Conservation (phyloP, 2,329 filamentous ascomycete species). For the Huntiella omanensis region DNA sequence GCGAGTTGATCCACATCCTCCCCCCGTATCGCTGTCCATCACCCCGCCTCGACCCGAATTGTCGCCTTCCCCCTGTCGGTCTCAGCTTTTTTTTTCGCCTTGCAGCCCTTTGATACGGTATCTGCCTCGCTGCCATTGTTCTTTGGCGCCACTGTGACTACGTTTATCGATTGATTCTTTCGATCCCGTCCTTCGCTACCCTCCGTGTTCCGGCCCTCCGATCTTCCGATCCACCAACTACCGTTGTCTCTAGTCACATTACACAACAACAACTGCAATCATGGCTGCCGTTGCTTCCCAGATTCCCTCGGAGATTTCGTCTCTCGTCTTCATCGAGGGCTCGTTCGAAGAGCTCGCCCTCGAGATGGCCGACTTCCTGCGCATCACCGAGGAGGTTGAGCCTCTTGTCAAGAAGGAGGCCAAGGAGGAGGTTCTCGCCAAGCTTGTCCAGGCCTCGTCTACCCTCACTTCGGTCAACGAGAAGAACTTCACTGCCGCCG, state of each 20-base stretch:
- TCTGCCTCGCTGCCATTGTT: not conserved
- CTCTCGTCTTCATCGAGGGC: constrained; percentile 67
- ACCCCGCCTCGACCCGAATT: not conserved
- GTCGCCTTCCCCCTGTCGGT: not conserved
- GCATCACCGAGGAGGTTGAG: constrained; percentile 60
- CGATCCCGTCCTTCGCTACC: not conserved
- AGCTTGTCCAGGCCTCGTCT: constrained; percentile 63
- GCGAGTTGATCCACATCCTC: constrained; percentile 7
- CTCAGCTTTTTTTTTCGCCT: not conserved
- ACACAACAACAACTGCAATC: constrained; percentile 12
- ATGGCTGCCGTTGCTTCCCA: constrained; percentile 19
- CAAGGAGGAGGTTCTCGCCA: constrained; percentile 77
- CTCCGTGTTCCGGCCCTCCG: not conserved
- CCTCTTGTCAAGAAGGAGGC: constrained; percentile 54
- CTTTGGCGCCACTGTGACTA: no score
- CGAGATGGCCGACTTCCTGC: constrained; percentile 89
- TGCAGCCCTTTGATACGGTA: not conserved
- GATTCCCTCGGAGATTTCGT: constrained; percentile 20
- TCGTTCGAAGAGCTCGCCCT: constrained; percentile 79
- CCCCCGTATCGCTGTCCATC: not conserved
- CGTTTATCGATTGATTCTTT: not conserved
- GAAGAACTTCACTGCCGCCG: constrained; percentile 90
- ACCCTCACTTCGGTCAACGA: constrained; percentile 73
- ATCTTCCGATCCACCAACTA: not conserved
- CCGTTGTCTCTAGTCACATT: not conserved